phyloP scores from a whole-genome alignment of 768 basidiomycete genomes.

The Tulasnella sp. region DNA sequence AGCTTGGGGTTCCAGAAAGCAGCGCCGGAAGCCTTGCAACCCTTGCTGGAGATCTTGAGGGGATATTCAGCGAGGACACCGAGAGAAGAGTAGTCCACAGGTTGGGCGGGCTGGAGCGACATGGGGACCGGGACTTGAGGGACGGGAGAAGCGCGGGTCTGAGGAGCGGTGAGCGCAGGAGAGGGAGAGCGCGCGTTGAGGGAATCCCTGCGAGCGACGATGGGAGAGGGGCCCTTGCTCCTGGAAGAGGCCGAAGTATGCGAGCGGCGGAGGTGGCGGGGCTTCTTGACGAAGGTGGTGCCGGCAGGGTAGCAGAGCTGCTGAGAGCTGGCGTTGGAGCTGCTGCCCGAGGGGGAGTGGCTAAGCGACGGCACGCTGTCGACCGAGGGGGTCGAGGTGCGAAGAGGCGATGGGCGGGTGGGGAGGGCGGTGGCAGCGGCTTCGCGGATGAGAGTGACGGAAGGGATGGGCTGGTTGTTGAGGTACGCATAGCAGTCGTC shows the following conservation, averaged over 20 bases:
- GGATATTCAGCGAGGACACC: slow-evolving; percentile 70
- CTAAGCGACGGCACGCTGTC: neutral
- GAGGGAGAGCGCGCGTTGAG: slow-evolving; percentile 21
- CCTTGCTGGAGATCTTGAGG: slow-evolving; percentile 47
- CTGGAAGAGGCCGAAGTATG: neutral
- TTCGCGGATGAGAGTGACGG: neutral
- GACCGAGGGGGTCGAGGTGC: neutral
- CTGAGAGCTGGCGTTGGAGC: neutral
- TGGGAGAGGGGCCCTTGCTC: slow-evolving; percentile 26
- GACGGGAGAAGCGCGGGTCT: slow-evolving; percentile 23
- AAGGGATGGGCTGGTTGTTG: slow-evolving; percentile 35
- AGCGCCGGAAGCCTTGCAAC: slow-evolving; percentile 70
- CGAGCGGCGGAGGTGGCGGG: neutral
- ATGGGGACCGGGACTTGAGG: slow-evolving; percentile 25
- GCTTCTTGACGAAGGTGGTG: neutral
- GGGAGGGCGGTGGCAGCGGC: slow-evolving; percentile 17
- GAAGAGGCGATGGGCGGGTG: slow-evolving; percentile 33
- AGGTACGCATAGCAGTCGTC: slow-evolving; percentile 69
- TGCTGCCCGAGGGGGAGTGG: neutral
- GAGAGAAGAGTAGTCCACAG: slow-evolving; percentile 36
- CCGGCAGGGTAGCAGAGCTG: neutral
- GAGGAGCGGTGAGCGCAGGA: slow-evolving; percentile 23
- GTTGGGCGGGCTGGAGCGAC: slow-evolving; percentile 22
- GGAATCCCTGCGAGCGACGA: slow-evolving; percentile 19
- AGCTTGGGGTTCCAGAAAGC: slow-evolving; percentile 69